Evolutionary conservation across 2,329 filamentous ascomycete genomes (phyloP).

Genomic region (Venturiaceae sp.): DNA sequence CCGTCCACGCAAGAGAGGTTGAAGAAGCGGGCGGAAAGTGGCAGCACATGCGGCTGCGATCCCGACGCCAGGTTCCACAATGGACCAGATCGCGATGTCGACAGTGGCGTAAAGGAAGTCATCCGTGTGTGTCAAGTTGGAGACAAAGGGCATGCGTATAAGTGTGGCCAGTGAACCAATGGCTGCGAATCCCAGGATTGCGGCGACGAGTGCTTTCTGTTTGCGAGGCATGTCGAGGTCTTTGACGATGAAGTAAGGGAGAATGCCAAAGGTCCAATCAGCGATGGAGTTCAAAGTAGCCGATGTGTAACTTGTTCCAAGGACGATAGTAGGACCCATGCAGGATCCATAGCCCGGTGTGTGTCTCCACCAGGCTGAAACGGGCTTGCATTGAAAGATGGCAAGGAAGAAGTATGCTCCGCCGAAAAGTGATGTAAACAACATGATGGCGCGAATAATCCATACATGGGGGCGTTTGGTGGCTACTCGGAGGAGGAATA

Average conservation of each 20-base stretch:
- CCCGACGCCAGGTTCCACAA: conserved; percentile 22
- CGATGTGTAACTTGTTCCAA: conserved; percentile 10
- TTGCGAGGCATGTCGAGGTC: conserved; percentile 17
- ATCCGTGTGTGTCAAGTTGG: conserved; percentile 21
- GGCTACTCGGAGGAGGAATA: conserved; percentile 6
- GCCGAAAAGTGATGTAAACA: conserved; percentile 2
- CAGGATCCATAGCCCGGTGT: not conserved
- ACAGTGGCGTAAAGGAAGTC: conserved; percentile 25
- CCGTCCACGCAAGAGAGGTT: not conserved
- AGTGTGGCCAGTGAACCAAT: conserved; percentile 27
- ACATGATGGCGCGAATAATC: conserved; percentile 4
- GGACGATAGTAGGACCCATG: not conserved
- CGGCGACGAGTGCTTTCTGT: conserved; percentile 19
- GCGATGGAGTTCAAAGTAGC: conserved; percentile 11
- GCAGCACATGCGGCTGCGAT: conserved; percentile 25
- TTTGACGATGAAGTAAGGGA: conserved; percentile 20
- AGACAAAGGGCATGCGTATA: conserved; percentile 33
- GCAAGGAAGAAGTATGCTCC: conserved; percentile 6
- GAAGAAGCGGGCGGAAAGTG: conserved; percentile 22
- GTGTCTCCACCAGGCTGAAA: conserved; percentile 2
- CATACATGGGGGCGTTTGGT: not conserved
- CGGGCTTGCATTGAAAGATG: conserved; percentile 9
- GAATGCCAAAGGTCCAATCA: conserved; percentile 14
- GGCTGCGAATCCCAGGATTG: conserved; percentile 19
- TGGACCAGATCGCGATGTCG: conserved; percentile 21